Conservation (phyloP, 2,329 filamentous ascomycete species). For the Botrytis galanthina region DNA sequence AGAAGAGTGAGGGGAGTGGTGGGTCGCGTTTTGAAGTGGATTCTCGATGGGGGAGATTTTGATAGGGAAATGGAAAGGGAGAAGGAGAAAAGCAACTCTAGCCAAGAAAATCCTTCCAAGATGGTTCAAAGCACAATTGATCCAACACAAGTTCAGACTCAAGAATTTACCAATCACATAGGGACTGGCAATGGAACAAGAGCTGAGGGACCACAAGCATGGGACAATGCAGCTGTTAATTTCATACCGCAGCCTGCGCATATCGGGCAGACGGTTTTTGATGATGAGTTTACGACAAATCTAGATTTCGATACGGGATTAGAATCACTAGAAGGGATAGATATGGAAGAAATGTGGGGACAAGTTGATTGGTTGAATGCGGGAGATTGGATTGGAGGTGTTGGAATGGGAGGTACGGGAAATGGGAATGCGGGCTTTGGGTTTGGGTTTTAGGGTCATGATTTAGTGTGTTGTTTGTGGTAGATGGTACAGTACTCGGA, state of each 20-base stretch:
- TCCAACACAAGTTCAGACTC: neutral
- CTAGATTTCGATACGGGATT: neutral
- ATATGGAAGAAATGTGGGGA: constrained; percentile 11
- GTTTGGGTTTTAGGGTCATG: neutral
- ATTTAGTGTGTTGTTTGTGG: neutral
- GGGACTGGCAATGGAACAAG: neutral
- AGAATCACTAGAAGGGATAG: neutral
- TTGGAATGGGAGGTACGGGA: neutral
- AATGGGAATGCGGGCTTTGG: neutral
- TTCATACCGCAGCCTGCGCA: neutral
- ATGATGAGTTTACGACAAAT: neutral
- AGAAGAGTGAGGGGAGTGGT: constrained; percentile 12
- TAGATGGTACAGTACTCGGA: neutral
- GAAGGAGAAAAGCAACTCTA: neutral
- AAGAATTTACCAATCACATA: neutral
- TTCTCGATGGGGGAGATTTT: neutral
- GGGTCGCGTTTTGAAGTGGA: neutral
- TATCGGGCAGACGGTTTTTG: neutral
- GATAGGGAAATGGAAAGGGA: neutral
- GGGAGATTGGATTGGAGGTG: constrained; percentile 2
- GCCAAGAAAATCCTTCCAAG: neutral
- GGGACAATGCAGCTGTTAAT: neutral
- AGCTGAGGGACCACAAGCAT: neutral
- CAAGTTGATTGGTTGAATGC: constrained; percentile 15
- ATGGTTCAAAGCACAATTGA: neutral